Evolutionary conservation across 148 eudicot species (phyloP), one percentile per base, ranked within the genome.

Genomic region (Spergularia marina): DNA sequence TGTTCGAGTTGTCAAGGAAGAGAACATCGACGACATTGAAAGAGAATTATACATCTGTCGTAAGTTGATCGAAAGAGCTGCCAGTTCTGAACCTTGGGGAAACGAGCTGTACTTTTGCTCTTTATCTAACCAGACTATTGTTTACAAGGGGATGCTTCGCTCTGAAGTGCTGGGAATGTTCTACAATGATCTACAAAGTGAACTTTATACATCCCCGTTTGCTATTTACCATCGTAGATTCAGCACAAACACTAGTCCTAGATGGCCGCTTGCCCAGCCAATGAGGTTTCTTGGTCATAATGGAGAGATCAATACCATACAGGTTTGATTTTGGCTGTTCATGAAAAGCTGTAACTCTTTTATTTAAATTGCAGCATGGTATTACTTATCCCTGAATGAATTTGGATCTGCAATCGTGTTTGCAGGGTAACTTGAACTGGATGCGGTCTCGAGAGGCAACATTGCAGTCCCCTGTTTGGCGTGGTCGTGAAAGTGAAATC

Each of bases 231-330:
- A 95, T 76, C 90, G 99, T 74, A 91, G 99, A 81, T 95, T 83
- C 87, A 95, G 99, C 83, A 95, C 99, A 77, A 95, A 95, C 78
- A 95, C 99, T 30, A 95, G 92, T 83, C 99, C 99, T 25, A 86
- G 98, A 82, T 95, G 99, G 99, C 99, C 99, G 65, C 94, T 95
- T 78, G 99, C 99, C 34, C 99, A 95, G 82, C 99, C 99, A 69
- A 95, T 95, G 99, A 92, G 99, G 87, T 92, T 95, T 67, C 94
- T 95, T 75, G 99, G 99, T 80, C 99, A 95, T 76, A 95, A 95
- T 85, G 99, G 99, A 81, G 99, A 95, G 86, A 95, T 95, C 76
- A 95, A 95, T 81, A 95, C 99, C 65, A 88, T 95, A 83, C 99
- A 95, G 99, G 99, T 95, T 81, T 60, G 78, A 51, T 65, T 85